Conservation (phyloP, 2,329 filamentous ascomycete species). For the Colletotrichum eremochloae region DNA sequence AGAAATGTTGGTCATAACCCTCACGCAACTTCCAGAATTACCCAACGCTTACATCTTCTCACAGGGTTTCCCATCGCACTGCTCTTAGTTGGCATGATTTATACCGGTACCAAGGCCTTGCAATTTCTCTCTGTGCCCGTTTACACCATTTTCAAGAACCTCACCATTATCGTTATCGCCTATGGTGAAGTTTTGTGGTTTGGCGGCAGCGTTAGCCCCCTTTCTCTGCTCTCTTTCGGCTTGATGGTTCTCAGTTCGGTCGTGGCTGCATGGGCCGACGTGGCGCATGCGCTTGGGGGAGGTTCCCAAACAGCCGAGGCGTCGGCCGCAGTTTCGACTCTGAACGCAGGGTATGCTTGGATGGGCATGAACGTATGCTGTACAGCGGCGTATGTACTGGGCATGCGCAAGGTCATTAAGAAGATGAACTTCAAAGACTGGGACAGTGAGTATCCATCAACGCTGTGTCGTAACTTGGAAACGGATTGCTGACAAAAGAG, state of each 20-base stretch:
- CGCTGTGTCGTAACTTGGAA: conserved; percentile 6
- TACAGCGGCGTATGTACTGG: conserved; percentile 88
- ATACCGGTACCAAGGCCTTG: conserved; percentile 94
- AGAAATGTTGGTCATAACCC: conserved; percentile 78
- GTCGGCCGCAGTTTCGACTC: conserved; percentile 83
- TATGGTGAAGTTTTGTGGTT: conserved; percentile 99
- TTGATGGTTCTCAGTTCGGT: conserved; percentile 96
- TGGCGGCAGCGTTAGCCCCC: conserved; percentile 87
- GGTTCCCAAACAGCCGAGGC: conserved; percentile 70
- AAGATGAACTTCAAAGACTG: conserved; percentile 99
- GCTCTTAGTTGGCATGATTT: conserved; percentile 98
- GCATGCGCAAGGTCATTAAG: conserved; percentile 99
- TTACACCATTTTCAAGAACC: conserved; percentile 99
- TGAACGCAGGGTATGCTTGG: conserved; percentile 97
- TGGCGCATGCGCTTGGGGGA: conserved; percentile 81
- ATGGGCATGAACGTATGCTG: conserved; percentile 98
- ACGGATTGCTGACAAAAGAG: conserved; percentile 45
- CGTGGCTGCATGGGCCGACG: conserved; percentile 97
- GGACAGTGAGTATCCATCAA: conserved; percentile 80
- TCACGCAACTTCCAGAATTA: not conserved
- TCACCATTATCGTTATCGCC: conserved; percentile 98
- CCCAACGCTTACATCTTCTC: conserved; percentile 44
- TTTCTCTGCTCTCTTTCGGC: conserved; percentile 93
- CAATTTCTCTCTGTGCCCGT: conserved; percentile 98
- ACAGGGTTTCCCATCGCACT: conserved; percentile 96